Conservation (phyloP, 2,329 filamentous ascomycete genomes). For the Akanthomyces lecanii region DNA sequence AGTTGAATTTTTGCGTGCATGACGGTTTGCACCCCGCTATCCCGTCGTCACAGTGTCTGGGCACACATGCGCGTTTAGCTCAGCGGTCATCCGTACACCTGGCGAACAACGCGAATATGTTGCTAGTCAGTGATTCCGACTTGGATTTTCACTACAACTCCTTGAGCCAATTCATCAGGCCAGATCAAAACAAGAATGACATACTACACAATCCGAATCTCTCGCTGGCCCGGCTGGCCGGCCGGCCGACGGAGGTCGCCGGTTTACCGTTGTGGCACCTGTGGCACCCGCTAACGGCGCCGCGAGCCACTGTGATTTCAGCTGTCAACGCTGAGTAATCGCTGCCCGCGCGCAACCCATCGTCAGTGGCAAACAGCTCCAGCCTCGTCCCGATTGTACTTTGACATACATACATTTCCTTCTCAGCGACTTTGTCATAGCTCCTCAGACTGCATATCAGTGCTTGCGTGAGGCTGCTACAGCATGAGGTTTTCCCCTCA, state of each 20-base stretch:
- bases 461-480: not conserved
- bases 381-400: not conserved
- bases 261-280: not conserved
- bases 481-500: not conserved
- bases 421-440: not conserved
- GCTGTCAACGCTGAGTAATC: conserved; percentile 8
- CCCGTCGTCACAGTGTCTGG: too few relatives aligned
- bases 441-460: not conserved
- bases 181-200: too few relatives aligned
- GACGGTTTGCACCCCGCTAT: too few relatives aligned
- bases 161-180: too few relatives aligned
- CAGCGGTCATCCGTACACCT: too few relatives aligned
- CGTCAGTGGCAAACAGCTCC: conserved; percentile 6
- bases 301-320: not conserved
- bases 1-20: too few relatives aligned
- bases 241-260: not conserved
- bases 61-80: too few relatives aligned
- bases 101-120: too few relatives aligned
- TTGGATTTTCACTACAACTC: too few relatives aligned
- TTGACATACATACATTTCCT: not conserved
- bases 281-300: not conserved
- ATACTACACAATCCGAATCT: too few relatives aligned
- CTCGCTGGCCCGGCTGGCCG: too few relatives aligned
- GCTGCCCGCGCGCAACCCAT: not conserved
- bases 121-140: too few relatives aligned